Base-by-base conservation (phyloP, 805 yeast species). In the Starmerella roubikii region DNA sequence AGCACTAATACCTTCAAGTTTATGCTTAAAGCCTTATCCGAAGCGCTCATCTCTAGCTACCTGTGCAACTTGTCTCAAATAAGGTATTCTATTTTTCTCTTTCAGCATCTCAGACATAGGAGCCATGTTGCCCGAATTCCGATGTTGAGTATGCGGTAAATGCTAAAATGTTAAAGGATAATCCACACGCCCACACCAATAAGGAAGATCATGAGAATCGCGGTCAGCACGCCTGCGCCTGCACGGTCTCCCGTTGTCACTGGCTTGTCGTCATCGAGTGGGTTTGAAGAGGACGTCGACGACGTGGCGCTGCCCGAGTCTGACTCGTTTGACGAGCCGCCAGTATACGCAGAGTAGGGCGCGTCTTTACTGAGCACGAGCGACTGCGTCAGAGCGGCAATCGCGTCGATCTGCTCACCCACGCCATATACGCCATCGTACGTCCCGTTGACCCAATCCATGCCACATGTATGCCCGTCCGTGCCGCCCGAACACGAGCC, bases 201-300 rank as follows among this genome's bases (percentile, higher is more conserved):
- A 19, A 84, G 51, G 3, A 67, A 55, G 2, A 72, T 71, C 46
- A 83, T 57, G 1, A 79, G 75, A 5, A 83, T 58, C 0, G 86
- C 93, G 0, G 98, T 88, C 31, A 83, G 58, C 18, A 86, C 64
- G 34, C 93, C 93, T 1, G 96, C 95, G 35, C 97, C 97, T 2
- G 84, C 94, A 51, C 68, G 71, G 54, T 83, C 94, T 43, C 71
- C 74, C 0, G 64, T 57, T 1, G 73, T 63, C 31, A 85, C 72
- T 1, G 56, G 60, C 18, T 50, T 42, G 7, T 40, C 37, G 35
- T 55, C 55, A 8, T 42, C 45, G 4, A 52, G 41, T 24, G 50
- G 45, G 30, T 39, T 46, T 25, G 37, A 30, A 13, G 23, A 16
- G 23, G 7, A 7, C 17, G 45, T 36, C 19, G 30, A 16, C 28